Conservation (phyloP, 1,284 basidiomycete genomes). For the Leccinum pseudoinsigne region DNA sequence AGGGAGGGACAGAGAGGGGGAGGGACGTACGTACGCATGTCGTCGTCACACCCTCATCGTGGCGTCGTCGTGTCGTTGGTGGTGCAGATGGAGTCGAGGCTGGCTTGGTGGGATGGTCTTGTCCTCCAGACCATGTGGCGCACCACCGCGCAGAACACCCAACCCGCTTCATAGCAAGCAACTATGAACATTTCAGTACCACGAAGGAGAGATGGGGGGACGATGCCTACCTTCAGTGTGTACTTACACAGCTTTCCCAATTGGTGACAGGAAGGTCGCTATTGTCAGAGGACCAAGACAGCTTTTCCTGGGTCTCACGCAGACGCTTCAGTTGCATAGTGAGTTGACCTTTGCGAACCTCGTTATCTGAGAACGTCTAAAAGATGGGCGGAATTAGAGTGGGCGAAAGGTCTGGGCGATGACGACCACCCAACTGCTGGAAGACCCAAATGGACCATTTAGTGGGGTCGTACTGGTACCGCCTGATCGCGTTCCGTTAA, state of each 20-base stretch:
- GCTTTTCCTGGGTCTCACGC: slow-evolving; percentile 64
- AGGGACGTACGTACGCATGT: too few species aligned
- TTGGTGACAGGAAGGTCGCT: slow-evolving; percentile 79
- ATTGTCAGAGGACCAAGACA: slow-evolving; percentile 79
- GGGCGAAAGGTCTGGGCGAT: neutral
- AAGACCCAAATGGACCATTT: slow-evolving; percentile 89
- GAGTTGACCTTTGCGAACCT: slow-evolving; percentile 88
- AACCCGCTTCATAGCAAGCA: slow-evolving; percentile 90
- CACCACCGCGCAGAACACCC: slow-evolving; percentile 80
- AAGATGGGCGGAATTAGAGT: neutral
- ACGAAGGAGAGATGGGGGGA: neutral
- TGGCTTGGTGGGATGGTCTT: slow-evolving; percentile 67
- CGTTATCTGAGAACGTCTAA: slow-evolving; percentile 87
- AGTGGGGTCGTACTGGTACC: slow-evolving; percentile 89
- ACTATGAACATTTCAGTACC: slow-evolving; percentile 36
- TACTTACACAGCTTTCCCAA: slow-evolving; percentile 79
- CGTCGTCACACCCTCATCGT: too few species aligned
- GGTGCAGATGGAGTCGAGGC: neutral
- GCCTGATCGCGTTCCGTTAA: slow-evolving; percentile 91
- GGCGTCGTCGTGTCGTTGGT: too few species aligned
- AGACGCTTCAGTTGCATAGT: slow-evolving; percentile 92
- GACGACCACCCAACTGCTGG: slow-evolving; percentile 50
- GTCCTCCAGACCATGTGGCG: slow-evolving; percentile 58
- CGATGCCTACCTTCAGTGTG: slow-evolving; percentile 40
- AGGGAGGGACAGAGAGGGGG: too few species aligned